Conservation (phyloP, 2,329 filamentous ascomycete genomes). For the Cladobotryum mycophilum region DNA sequence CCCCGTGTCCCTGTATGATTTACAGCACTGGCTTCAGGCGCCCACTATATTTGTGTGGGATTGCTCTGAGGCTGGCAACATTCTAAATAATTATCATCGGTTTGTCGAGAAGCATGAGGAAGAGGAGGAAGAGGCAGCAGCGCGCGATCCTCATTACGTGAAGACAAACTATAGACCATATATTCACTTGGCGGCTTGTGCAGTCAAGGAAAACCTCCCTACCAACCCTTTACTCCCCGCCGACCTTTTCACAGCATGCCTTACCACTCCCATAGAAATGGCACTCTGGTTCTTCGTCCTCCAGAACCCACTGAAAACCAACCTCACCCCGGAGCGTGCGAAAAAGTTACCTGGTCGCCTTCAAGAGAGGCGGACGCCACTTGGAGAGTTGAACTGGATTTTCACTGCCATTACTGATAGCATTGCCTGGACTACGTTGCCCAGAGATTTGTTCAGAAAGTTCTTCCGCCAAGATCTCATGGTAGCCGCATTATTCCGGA, state of each 20-base stretch:
- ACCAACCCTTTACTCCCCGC: conserved; percentile 91
- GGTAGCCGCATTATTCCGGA: conserved; percentile 96
- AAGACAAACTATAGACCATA: conserved; percentile 64
- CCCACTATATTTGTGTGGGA: conserved; percentile 97
- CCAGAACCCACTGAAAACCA: conserved; percentile 70
- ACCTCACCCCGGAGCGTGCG: conserved; percentile 72
- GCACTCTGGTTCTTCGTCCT: conserved; percentile 93
- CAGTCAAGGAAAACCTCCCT: conserved; percentile 83
- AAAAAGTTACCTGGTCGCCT: conserved; percentile 85
- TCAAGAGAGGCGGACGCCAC: conserved; percentile 85
- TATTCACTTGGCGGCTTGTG: conserved; percentile 89
- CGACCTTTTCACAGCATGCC: conserved; percentile 90
- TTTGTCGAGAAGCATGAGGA: conserved; percentile 93
- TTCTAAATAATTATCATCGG: conserved; percentile 88
- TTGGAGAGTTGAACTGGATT: conserved; percentile 98
- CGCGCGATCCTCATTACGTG: conserved; percentile 74
- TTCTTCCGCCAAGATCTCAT: conserved; percentile 96
- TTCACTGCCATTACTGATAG: conserved; percentile 98
- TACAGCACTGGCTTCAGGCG: conserved; percentile 92
- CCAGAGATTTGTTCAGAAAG: conserved; percentile 87
- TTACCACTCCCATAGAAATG: conserved; percentile 97
- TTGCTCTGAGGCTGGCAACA: conserved; percentile 93
- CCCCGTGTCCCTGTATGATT: conserved; percentile 87
- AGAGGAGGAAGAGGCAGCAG: conserved; percentile 71
- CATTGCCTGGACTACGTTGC: conserved; percentile 94